These are phyloP conservation scores for Aspergillus versicolor DNA, from an alignment of 2,329 filamentous ascomycete species.

Conservation along the genomic window DNA sequence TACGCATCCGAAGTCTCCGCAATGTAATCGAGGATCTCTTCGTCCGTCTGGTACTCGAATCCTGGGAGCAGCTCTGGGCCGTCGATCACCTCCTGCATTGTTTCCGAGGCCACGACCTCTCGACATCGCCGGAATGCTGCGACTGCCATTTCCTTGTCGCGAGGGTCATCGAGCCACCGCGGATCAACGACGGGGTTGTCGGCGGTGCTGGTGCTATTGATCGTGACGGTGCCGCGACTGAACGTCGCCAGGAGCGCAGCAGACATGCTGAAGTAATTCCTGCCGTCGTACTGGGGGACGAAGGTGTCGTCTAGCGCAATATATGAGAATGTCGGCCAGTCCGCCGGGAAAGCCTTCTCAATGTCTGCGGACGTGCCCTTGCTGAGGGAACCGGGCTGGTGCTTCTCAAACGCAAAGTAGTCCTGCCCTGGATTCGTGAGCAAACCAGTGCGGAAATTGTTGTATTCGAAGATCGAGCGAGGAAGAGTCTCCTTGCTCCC, in stretches of 20 bases:
- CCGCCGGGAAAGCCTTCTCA: conserved; percentile 30
- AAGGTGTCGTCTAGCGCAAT: background rate
- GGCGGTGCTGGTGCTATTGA: background rate
- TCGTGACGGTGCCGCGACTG: background rate
- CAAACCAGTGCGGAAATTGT: conserved; percentile 20
- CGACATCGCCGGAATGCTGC: conserved; percentile 46
- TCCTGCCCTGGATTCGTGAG: conserved; percentile 30
- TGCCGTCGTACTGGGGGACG: background rate
- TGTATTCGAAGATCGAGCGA: conserved; percentile 20
- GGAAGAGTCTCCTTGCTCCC: conserved; percentile 3
- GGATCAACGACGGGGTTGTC: background rate
- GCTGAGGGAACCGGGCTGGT: conserved; percentile 22
- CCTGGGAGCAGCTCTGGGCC: conserved; percentile 43
- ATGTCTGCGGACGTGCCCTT: conserved; percentile 16
- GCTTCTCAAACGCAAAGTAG: conserved; percentile 35
- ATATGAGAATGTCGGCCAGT: conserved; percentile 32
- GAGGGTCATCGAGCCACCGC: conserved; percentile 4
- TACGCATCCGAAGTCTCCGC: conserved; percentile 29
- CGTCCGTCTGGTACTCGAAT: conserved; percentile 39
- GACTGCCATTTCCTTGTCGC: conserved; percentile 48
- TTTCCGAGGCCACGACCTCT: conserved; percentile 31
- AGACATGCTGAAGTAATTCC: background rate
- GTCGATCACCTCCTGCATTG: conserved; percentile 29
- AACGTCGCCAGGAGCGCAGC: background rate
- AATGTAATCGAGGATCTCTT: conserved; percentile 42